Conservation (phyloP, 1,284 basidiomycete genomes). For the Amylostereum areolatum region DNA sequence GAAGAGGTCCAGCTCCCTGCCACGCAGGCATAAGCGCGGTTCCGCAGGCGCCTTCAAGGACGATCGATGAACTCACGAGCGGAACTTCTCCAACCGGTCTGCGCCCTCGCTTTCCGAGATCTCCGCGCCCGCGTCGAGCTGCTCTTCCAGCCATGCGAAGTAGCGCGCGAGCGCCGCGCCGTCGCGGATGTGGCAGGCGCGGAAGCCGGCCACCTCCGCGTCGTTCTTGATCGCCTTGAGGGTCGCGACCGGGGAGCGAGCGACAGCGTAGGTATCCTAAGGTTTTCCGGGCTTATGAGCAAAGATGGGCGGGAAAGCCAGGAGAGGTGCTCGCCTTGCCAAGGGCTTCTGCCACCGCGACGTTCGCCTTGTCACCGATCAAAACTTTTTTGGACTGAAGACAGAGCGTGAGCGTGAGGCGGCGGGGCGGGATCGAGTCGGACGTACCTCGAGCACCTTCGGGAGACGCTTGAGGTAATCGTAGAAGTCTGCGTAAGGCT, state of each 20-base stretch:
- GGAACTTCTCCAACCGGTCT: conserved; percentile 71
- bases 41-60: not conserved
- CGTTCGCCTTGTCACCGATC: conserved; percentile 67
- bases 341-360: conserved; percentile 75
- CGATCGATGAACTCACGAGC: conserved; percentile 53
- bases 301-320: conserved; percentile 7
- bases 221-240: conserved; percentile 90
- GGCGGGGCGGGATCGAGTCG: conserved; percentile 22
- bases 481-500: conserved; percentile 70
- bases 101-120: conserved; percentile 83
- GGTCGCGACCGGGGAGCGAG: conserved; percentile 72
- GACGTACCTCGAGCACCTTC: conserved; percentile 38
- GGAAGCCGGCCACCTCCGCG: conserved; percentile 85
- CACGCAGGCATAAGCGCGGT: not conserved
- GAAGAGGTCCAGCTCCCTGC: conserved; percentile 71
- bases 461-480: conserved; percentile 50
- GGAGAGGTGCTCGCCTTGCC: conserved; percentile 43
- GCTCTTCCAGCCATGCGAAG: conserved; percentile 93
- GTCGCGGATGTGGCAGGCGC: conserved; percentile 85
- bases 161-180: conserved; percentile 84
- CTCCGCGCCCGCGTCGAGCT: conserved; percentile 57
- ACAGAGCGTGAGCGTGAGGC: not conserved
- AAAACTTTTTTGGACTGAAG: conserved; percentile 44
- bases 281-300: conserved; percentile 4
- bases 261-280: conserved; percentile 46